These are phyloP conservation scores for Aureobasidium sp. DNA, from an alignment of 2,329 filamentous ascomycete species.

Conservation along the genomic window DNA sequence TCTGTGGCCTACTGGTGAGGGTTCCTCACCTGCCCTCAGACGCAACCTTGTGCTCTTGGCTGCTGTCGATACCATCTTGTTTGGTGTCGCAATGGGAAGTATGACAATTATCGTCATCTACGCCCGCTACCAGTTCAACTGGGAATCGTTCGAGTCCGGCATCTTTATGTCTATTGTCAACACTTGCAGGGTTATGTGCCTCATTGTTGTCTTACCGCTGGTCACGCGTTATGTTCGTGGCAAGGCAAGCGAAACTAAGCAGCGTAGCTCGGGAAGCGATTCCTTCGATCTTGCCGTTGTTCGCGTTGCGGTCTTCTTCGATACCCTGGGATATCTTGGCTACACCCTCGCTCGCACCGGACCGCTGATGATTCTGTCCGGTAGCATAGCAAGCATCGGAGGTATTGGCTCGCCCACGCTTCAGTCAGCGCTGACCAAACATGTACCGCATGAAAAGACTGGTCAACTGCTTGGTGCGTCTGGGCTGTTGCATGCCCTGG, in stretches of 20 bases:
- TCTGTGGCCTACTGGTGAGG: constrained; percentile 62
- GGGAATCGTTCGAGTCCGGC: constrained; percentile 73
- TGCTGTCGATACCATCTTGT: constrained; percentile 69
- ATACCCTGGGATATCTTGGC: constrained; percentile 65
- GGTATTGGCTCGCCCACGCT: constrained; percentile 80
- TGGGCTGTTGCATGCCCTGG: constrained; percentile 74
- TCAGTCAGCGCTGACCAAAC: constrained; percentile 79
- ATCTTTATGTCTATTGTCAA: constrained; percentile 76
- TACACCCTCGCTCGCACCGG: constrained; percentile 59
- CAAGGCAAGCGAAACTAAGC: constrained; percentile 36
- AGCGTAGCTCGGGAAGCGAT: constrained; percentile 62
- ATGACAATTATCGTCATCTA: constrained; percentile 81
- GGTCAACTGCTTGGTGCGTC: constrained; percentile 84
- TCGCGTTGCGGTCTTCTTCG: constrained; percentile 64
- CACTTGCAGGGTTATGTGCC: constrained; percentile 61
- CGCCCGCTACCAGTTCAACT: constrained; percentile 67
- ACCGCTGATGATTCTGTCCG: constrained; percentile 60
- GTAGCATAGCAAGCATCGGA: constrained; percentile 65
- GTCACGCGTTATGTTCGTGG: constrained; percentile 68
- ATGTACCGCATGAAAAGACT: constrained; percentile 72
- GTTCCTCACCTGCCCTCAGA: constrained; percentile 53
- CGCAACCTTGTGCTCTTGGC: constrained; percentile 78
- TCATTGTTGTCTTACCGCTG: constrained; percentile 66
- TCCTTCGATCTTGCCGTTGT: constrained; percentile 68
- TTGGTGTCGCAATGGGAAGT: constrained; percentile 72